phyloP scores from a whole-genome alignment of 306 rosid species.

The Cicer yamashitae region DNA sequence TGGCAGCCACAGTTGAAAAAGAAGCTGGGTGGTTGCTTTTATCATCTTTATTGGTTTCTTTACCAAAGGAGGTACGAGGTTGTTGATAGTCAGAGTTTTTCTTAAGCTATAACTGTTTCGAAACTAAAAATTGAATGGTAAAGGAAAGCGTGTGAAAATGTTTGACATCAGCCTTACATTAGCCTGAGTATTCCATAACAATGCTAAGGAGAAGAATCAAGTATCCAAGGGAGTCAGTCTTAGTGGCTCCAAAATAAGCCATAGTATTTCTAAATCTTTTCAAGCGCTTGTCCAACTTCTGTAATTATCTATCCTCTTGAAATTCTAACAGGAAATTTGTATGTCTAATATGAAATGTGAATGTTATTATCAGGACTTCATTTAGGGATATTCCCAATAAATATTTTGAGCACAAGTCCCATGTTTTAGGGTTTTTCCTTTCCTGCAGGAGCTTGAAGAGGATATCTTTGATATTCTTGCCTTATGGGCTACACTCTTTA shows the following conservation, averaged over 20 bases:
- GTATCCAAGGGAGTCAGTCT: slow-evolving; percentile 23
- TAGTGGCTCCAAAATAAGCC: slow-evolving; percentile 19
- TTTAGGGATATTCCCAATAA: slow-evolving; percentile 12
- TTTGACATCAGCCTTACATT: slow-evolving; percentile 27
- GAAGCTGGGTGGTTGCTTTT: slow-evolving; percentile 98
- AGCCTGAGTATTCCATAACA: neutral
- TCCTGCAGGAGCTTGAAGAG: slow-evolving; percentile 84
- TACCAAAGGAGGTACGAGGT: slow-evolving; percentile 83
- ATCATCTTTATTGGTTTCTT: slow-evolving; percentile 84
- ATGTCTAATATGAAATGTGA: slow-evolving; percentile 24
- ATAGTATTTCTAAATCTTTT: slow-evolving; percentile 8
- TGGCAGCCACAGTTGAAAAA: slow-evolving; percentile 76
- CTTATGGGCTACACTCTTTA: slow-evolving; percentile 81
- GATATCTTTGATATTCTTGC: slow-evolving; percentile 95
- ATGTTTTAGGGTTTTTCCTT: slow-evolving; percentile 43
- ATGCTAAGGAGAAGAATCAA: slow-evolving; percentile 11
- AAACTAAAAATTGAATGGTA: slow-evolving; percentile 6
- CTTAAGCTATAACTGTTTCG: slow-evolving; percentile 12
- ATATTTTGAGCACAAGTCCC: slow-evolving; percentile 30
- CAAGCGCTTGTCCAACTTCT: slow-evolving; percentile 33
- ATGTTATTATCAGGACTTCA: slow-evolving; percentile 11
- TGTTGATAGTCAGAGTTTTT: slow-evolving; percentile 15
- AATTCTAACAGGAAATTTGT: slow-evolving; percentile 9
- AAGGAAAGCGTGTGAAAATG: slow-evolving; percentile 32
- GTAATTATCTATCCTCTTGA: slow-evolving; percentile 25